Evolutionary conservation across 805 yeast species (phyloP).

Genomic region (Candida tallmaniae): DNA sequence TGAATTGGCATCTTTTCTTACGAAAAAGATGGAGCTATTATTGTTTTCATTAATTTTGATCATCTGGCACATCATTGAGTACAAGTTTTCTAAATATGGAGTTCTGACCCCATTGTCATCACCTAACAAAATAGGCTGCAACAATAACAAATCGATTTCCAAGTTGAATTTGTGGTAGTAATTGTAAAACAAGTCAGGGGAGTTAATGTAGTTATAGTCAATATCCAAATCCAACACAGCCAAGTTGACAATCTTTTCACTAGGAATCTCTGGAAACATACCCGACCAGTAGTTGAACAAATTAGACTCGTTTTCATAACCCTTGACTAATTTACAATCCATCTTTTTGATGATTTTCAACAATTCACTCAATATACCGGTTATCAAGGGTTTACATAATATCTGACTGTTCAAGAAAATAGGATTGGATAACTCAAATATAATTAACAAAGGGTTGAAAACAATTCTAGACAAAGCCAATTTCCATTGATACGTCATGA

Average conservation of each 20-base stretch:
- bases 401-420: constrained; percentile 56
- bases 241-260: constrained; percentile 8
- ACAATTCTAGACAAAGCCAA: constrained; percentile 75
- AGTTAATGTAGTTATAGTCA: constrained; percentile 32
- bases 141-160: constrained; percentile 67
- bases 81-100: constrained; percentile 84
- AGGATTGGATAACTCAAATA: constrained; percentile 70
- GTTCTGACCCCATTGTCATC: constrained; percentile 84
- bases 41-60: constrained; percentile 38
- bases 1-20: constrained; percentile 13
- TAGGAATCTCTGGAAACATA: constrained; percentile 29
- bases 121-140: constrained; percentile 86
- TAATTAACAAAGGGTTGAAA: constrained; percentile 68
- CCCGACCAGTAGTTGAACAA: constrained; percentile 52
- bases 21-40: constrained; percentile 25
- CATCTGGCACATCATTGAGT: constrained; percentile 69
- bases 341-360: constrained; percentile 68
- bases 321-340: constrained; percentile 69
- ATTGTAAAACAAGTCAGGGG: constrained; percentile 64
- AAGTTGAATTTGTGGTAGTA: constrained; percentile 49
- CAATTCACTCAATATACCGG: constrained; percentile 75
- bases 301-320: constrained; percentile 63
- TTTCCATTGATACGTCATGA: constrained; percentile 77
- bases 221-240: no score
- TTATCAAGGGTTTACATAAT: constrained; percentile 77